A percentile compares a stretch with the other conserved stretches of the same genome.
Conservation (phyloP, 2,329 filamentous ascomycete genomes). For the Trichoderma sp. region DNA sequence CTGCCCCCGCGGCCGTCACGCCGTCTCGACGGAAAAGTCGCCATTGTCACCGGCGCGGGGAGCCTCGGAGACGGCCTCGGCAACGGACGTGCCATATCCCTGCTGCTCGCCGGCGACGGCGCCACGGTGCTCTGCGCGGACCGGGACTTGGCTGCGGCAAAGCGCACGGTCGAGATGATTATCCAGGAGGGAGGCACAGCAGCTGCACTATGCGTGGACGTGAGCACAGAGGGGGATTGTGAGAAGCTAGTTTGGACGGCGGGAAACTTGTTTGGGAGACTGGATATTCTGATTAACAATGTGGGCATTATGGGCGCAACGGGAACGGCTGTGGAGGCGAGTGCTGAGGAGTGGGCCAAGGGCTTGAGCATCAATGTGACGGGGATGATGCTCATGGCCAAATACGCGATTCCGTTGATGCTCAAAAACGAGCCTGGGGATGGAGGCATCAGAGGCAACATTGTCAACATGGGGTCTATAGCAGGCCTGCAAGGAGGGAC, state of each 20-base stretch:
- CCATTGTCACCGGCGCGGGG: conserved; percentile 31
- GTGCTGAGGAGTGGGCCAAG: conserved; percentile 58
- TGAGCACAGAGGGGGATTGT: conserved; percentile 57
- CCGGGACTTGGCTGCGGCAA: conserved; percentile 49
- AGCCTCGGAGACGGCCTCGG: conserved; percentile 58
- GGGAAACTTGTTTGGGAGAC: conserved; percentile 50
- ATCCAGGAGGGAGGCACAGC: conserved; percentile 42
- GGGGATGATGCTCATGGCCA: conserved; percentile 66
- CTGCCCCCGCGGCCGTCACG: conserved; percentile 30
- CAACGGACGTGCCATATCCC: conserved; percentile 59
- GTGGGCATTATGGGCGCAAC: conserved; percentile 61
- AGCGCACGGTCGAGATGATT: conserved; percentile 57
- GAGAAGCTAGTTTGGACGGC: conserved; percentile 43
- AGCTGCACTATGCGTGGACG: conserved; percentile 51
- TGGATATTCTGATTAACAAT: conserved; percentile 67
- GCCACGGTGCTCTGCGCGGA: conserved; percentile 62
- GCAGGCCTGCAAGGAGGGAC: conserved; percentile 54
- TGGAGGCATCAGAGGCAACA: conserved; percentile 48
- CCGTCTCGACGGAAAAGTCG: conserved; percentile 30
- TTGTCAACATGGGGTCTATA: conserved; percentile 65
- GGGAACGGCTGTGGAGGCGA: conserved; percentile 62
- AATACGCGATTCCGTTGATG: conserved; percentile 64
- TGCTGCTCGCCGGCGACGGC: conserved; percentile 61
- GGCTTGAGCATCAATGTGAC: conserved; percentile 63
- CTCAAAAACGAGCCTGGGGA: conserved; percentile 44